Percentiles rank a stretch among this genome's conserved stretches.
These are phyloP conservation scores for Pleomassaria siparia DNA, from an alignment of 2,329 filamentous ascomycete genomes.

Conservation along the genomic window DNA sequence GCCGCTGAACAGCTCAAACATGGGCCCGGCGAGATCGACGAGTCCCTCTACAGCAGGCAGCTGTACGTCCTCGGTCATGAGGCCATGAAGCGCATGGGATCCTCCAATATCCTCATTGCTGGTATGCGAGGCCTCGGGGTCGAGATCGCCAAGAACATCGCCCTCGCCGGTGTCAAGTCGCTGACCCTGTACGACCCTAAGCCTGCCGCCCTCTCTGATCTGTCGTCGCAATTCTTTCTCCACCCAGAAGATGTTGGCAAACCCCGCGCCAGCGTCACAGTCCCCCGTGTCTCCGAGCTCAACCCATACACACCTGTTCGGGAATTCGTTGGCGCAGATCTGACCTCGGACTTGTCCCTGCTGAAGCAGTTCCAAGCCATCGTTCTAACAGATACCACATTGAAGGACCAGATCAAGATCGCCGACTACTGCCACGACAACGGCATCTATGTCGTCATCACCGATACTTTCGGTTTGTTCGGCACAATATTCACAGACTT, in stretches of 20 bases:
- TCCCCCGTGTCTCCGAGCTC: constrained; percentile 86
- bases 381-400: constrained; percentile 80
- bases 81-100: constrained; percentile 98
- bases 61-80: constrained; percentile 73
- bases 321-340: constrained; percentile 65
- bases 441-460: constrained; percentile 84
- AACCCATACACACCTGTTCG: constrained; percentile 94
- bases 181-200: constrained; percentile 89
- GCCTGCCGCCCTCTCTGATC: constrained; percentile 79
- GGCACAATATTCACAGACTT: constrained; percentile 98
- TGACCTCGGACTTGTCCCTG: constrained; percentile 75
- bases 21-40: constrained; percentile 64
- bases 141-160: constrained; percentile 98
- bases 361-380: constrained; percentile 92
- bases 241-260: constrained; percentile 86
- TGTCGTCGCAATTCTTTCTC: constrained; percentile 97
- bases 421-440: constrained; percentile 94
- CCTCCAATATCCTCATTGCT: constrained; percentile 89
- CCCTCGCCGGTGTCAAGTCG: constrained; percentile 96
- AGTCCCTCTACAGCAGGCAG: constrained; percentile 68
- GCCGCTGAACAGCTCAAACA: constrained; percentile 62
- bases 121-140: constrained; percentile 93
- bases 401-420: constrained; percentile 79
- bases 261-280: constrained; percentile 82
- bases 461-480: constrained; percentile 91